A percentile compares a stretch with the other conserved stretches of the same genome.
Conservation (phyloP, 306 rosid genomes). For the Cajanus cajan region DNA sequence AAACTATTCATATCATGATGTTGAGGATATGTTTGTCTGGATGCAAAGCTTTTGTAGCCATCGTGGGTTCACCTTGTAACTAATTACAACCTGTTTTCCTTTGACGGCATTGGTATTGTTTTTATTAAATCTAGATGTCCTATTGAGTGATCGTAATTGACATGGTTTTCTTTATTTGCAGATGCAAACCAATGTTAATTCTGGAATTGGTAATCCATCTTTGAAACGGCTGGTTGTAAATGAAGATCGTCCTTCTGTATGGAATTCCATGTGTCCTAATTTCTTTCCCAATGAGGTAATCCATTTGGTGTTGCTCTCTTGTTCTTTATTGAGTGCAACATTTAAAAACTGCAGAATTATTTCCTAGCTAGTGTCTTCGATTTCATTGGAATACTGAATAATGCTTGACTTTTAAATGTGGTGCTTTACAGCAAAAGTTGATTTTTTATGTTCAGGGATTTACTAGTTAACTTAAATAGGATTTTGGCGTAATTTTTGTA, state of each 20-base stretch:
- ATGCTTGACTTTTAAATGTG: neutral
- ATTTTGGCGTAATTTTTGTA: slow-evolving; percentile 11
- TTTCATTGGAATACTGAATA: neutral
- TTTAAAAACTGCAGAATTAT: neutral
- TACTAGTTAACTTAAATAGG: neutral
- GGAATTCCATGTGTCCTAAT: slow-evolving; percentile 55
- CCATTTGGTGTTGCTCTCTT: neutral
- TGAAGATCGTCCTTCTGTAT: slow-evolving; percentile 52
- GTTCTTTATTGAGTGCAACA: neutral
- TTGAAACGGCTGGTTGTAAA: slow-evolving; percentile 52
- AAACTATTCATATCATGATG: neutral
- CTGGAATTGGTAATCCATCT: slow-evolving; percentile 47
- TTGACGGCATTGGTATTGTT: neutral
- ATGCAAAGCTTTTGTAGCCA: neutral
- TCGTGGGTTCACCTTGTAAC: neutral
- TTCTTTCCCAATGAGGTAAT: slow-evolving; percentile 73
- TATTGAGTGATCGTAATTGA: slow-evolving; percentile 3
- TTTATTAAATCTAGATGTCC: neutral
- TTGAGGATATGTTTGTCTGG: neutral
- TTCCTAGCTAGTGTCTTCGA: neutral
- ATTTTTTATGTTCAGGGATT: neutral
- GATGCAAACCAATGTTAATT: slow-evolving; percentile 57
- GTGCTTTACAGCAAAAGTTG: neutral
- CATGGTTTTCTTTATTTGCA: slow-evolving; percentile 39
- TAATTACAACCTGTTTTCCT: slow-evolving; percentile 12